These are phyloP conservation scores for Coemansia sp. DNA, from an alignment of 192 early-diverging fungal genomes.

Conservation along the genomic window DNA sequence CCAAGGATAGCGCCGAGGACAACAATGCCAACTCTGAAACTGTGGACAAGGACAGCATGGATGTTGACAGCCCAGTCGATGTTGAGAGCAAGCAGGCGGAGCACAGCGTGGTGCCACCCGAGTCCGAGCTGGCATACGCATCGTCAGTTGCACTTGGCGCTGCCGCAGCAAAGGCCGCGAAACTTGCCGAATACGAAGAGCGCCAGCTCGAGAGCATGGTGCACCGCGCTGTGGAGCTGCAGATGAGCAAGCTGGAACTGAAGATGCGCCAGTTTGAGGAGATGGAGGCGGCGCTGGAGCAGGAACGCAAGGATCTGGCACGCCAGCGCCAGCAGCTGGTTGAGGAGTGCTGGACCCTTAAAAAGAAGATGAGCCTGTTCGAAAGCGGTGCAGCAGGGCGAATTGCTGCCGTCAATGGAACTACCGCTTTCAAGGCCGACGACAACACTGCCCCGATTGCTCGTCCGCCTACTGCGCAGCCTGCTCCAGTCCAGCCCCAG, in stretches of 20 bases:
- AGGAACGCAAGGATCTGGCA: slow-evolving; percentile 81
- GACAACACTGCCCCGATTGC: slow-evolving; percentile 31
- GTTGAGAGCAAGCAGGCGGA: slow-evolving; percentile 7
- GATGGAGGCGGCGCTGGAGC: slow-evolving; percentile 81
- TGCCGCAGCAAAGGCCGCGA: slow-evolving; percentile 86
- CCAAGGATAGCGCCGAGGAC: neutral
- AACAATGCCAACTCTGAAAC: slow-evolving; percentile 11
- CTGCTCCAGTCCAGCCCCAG: neutral
- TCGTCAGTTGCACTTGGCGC: slow-evolving; percentile 86
- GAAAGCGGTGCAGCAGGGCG: slow-evolving; percentile 35
- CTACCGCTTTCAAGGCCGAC: slow-evolving; percentile 33
- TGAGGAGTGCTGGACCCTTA: slow-evolving; percentile 51
- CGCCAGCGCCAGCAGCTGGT: slow-evolving; percentile 46
- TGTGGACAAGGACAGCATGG: slow-evolving; percentile 11
- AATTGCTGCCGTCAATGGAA: slow-evolving; percentile 16
- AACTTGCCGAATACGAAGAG: slow-evolving; percentile 80
- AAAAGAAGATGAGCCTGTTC: slow-evolving; percentile 50
- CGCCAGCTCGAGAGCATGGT: slow-evolving; percentile 80
- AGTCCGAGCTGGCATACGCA: slow-evolving; percentile 68
- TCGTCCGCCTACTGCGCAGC: slow-evolving; percentile 33
- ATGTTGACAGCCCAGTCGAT: slow-evolving; percentile 20
- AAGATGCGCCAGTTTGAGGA: slow-evolving; percentile 95
- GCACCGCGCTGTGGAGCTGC: slow-evolving; percentile 76
- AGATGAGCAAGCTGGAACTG: slow-evolving; percentile 84
- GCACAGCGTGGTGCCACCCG: slow-evolving; percentile 12